Evolutionary conservation across 2,329 filamentous ascomycete genomes (phyloP).

Genomic region (Botrytis paeoniae): DNA sequence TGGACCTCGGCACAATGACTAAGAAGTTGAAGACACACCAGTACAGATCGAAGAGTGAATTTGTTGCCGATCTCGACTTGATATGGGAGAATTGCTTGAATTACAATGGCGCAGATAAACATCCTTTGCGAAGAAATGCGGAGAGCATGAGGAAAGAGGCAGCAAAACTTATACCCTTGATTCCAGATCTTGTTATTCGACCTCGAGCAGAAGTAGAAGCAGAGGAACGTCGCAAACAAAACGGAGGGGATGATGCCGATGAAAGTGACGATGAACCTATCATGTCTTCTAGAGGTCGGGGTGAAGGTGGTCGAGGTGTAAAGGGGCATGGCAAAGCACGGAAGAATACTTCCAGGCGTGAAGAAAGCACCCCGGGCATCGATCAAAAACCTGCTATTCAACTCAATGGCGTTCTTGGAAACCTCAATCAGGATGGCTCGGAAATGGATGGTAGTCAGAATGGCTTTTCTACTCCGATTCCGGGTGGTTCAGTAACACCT

Average conservation of each 20-base stretch:
- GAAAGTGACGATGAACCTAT: conserved; percentile 98
- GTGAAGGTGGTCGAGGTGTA: conserved; percentile 59
- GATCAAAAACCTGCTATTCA: conserved; percentile 73
- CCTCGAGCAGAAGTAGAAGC: conserved; percentile 93
- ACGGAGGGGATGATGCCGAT: conserved; percentile 81
- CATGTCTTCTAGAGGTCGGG: conserved; percentile 93
- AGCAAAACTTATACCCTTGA: conserved; percentile 91
- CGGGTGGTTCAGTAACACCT: conserved; percentile 72
- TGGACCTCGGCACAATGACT: conserved; percentile 97
- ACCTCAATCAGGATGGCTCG: conserved; percentile 65
- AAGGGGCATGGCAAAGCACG: conserved; percentile 65
- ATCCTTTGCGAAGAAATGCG: conserved; percentile 87
- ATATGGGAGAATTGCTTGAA: conserved; percentile 97
- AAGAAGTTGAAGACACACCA: conserved; percentile 85
- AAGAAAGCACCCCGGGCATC: conserved; percentile 73
- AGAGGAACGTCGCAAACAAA: conserved; percentile 79
- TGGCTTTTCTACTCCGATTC: conserved; percentile 79
- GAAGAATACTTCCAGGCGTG: conserved; percentile 68
- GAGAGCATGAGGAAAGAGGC: conserved; percentile 97
- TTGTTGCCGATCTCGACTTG: conserved; percentile 86
- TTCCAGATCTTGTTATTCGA: conserved; percentile 86
- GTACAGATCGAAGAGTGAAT: conserved; percentile 90
- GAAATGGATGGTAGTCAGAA: conserved; percentile 80
- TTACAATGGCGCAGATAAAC: conserved; percentile 87
- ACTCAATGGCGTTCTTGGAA: conserved; percentile 60